Evolutionary conservation across 2,329 filamentous ascomycete genomes (phyloP).

Genomic region (Fusarium falciforme): DNA sequence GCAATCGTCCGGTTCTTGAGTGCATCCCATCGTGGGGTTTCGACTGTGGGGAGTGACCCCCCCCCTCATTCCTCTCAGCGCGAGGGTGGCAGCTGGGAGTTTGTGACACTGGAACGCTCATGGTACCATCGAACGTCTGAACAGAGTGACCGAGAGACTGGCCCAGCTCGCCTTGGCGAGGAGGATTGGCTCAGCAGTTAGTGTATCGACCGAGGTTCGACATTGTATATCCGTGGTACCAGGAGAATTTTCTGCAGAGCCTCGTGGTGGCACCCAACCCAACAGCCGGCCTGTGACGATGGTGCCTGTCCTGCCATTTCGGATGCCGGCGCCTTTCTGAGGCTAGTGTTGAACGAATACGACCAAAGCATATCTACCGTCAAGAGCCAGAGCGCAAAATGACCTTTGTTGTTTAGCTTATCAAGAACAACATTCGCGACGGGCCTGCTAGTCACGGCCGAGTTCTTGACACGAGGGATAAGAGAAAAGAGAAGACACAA

Average conservation of each 20-base stretch:
- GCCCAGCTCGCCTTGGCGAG: conserved; percentile 1
- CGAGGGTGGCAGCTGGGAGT: neutral
- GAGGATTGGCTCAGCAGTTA: neutral
- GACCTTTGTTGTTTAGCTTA: neutral
- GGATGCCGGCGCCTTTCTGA: conserved; percentile 14
- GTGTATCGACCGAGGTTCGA: neutral
- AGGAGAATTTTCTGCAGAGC: conserved; percentile 1
- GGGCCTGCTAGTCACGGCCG: neutral
- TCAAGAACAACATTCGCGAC: neutral
- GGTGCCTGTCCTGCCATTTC: conserved; percentile 25
- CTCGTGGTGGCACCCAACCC: conserved; percentile 10
- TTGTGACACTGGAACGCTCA: conserved; percentile 3
- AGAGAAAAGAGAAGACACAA: neutral
- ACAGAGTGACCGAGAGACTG: neutral
- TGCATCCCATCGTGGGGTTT: conserved; percentile 3
- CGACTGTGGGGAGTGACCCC: neutral
- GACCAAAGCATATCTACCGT: neutral
- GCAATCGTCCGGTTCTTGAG: conserved; percentile 6
- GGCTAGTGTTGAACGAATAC: conserved; percentile 7
- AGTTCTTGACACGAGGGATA: neutral
- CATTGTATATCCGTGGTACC: neutral
- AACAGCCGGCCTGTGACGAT: conserved; percentile 7
- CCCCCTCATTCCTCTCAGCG: neutral
- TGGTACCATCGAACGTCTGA: neutral
- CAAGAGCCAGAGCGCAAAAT: neutral